Evolutionary conservation across 306 rosid genomes (phyloP), one percentile per base, ranked within the genome.

Genomic region (Quillaja saponaria): DNA sequence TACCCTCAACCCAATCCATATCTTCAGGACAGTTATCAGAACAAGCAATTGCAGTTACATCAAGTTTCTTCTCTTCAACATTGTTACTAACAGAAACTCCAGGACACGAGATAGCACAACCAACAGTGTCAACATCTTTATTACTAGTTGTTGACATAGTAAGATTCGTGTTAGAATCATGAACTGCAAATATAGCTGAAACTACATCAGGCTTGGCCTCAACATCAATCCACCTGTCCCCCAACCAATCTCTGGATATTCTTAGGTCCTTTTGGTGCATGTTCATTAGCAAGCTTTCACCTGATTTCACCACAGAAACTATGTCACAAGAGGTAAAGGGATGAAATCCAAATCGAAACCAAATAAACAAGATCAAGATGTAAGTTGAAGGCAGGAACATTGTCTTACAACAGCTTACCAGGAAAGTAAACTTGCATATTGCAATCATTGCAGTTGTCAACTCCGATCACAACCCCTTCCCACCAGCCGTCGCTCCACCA

Each of bases 401-500:
- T 39, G 12, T 1, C 2, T 39, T 64, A 58, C 49, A 44, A 34
- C 46, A 71, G 63, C 83, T 12, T 83, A 89, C 99, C 99, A 1
- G 94, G 87, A 60, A 86, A 74, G 78, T 78, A 89, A 61, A 86
- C 85, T 65, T 81, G 91, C 78, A 81, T 72, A 33, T 48, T 49
- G 39, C 73, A 84, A 62, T 76, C 74, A 14, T 67, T 56, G 10
- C 73, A 46, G 69, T 74, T 37, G 9, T 81, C 86, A 64, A 80
- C 58, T 73, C 77, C 82, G 68, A 78, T 81, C 49, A 84, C 79
- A 71, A 89, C 83, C 25, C 99, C 99, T 80, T 92, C 99, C 99
- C 99, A 92, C 99, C 99, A 92, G 40, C 99, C 99, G 68, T 92
- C 99, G 39, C 99, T 89, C 99, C 99, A 92, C 99, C 96, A 89